Evolutionary conservation across 1,284 basidiomycete genomes (phyloP).

Genomic region (Leccinum fuscescens): DNA sequence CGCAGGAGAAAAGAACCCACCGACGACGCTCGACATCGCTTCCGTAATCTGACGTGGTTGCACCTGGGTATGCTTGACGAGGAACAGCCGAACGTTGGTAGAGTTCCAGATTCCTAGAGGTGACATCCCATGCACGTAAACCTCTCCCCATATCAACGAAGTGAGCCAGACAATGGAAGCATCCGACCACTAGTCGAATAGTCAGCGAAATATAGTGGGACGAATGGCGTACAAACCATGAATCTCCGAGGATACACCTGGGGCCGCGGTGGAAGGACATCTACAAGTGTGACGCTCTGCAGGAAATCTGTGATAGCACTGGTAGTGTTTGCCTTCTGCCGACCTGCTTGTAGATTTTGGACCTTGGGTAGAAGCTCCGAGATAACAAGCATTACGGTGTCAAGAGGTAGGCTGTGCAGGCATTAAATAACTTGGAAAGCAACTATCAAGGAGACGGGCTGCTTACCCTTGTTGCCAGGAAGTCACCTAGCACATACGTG

Average conservation of each 20-base stretch:
- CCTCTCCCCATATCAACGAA: constrained; percentile 88
- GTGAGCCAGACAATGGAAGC: constrained; percentile 88
- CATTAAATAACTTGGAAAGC: constrained; percentile 9
- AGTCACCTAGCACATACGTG: constrained; percentile 50
- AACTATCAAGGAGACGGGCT: constrained; percentile 2
- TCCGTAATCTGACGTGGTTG: constrained; percentile 72
- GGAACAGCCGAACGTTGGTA: constrained; percentile 83
- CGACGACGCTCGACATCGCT: constrained; percentile 73
- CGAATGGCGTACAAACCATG: constrained; percentile 46
- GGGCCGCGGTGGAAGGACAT: constrained; percentile 70
- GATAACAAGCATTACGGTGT: constrained; percentile 79
- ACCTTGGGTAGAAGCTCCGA: constrained; percentile 85
- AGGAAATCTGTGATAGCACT: constrained; percentile 71
- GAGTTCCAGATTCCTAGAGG: constrained; percentile 85
- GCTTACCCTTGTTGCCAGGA: constrained; percentile 85
- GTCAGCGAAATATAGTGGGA: constrained; percentile 2
- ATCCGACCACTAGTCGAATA: constrained; percentile 72
- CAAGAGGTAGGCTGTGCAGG: constrained; percentile 69
- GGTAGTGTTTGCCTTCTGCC: constrained; percentile 60
- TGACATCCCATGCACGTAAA: constrained; percentile 86
- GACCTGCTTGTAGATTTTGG: constrained; percentile 73
- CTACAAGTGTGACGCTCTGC: constrained; percentile 56
- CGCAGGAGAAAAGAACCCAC: constrained; percentile 36
- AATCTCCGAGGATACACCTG: constrained; percentile 70
- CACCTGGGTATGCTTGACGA: constrained; percentile 78